Evolutionary conservation across 345 rosid species (phyloP), one percentile per base, ranked within the genome.

Genomic region (Hevea brasiliensis): DNA sequence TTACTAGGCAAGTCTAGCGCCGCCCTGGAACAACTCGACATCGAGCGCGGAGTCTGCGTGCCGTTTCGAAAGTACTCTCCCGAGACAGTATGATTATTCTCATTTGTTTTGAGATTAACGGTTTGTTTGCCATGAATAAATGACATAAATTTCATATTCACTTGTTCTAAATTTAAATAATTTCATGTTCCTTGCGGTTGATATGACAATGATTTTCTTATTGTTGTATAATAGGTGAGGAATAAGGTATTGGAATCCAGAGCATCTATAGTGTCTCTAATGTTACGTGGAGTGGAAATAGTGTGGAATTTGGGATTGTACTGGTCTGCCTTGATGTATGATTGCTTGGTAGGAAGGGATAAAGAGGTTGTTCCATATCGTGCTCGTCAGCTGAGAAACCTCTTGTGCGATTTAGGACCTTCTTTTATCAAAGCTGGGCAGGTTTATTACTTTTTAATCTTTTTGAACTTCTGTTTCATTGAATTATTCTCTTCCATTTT

Each of bases 351-450:
- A 58, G 98, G 98, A 66, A 89, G 97, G 75, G 98, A 94, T 41
- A 79, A 90, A 73, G 97, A 92, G 79, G 96, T 94, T 15, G 98
- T 94, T 71, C 91, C 97, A 0, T 86, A 78, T 62, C 96, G 97
- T 74, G 98, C 98, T 74, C 83, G 92, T 37, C 98, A 94, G 85
- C 97, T 94, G 65, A 87, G 98, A 76, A 90, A 92, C 83, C 88
- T 94, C 24, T 74, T 94, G 87, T 94, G 98, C 67, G 85, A 94
- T 85, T 84, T 94, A 74, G 98, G 98, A 65, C 92, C 98, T 80
- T 94, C 98, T 6, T 92, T 94, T 80, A 92, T 94, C 80, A 94
- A 94, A 86, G 98, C 95, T 18, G 98, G 98, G 20, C 98, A 94
- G 92, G 97, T 91, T 83, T 65, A 75, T 78, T 50, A 6, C 57